These are phyloP conservation scores for Pleurotus djamor DNA, from an alignment of 768 basidiomycete genomes.

Conservation along the genomic window DNA sequence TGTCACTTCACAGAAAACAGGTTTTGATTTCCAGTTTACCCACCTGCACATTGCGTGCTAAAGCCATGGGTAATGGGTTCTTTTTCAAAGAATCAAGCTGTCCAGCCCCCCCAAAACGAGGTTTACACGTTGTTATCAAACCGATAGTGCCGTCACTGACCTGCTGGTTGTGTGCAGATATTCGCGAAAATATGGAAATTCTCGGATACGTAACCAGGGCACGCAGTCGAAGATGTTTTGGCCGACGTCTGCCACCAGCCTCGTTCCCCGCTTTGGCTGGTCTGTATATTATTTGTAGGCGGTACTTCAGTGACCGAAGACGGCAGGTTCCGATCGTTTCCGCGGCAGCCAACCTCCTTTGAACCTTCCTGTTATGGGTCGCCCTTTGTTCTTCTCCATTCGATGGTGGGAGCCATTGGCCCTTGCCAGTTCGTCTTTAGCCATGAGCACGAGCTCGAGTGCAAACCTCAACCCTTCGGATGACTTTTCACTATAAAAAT, in stretches of 20 bases:
- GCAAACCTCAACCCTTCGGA: conserved; percentile 36
- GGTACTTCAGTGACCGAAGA: conserved; percentile 27
- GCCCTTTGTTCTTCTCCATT: conserved; percentile 41
- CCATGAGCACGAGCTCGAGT: conserved; percentile 32
- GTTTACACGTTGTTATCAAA: conserved; percentile 9
- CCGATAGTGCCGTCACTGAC: background rate
- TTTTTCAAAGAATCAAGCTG: background rate
- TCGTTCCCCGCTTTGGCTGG: conserved; percentile 23
- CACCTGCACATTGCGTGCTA: background rate
- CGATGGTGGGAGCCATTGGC: conserved; percentile 36
- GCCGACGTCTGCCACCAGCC: conserved; percentile 25
- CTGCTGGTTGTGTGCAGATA: background rate
- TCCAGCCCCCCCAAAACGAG: conserved; percentile 4
- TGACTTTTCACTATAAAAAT: conserved; percentile 44
- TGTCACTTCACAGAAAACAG: background rate
- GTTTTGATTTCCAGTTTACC: background rate
- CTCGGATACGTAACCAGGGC: conserved; percentile 21
- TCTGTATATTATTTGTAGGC: conserved; percentile 23
- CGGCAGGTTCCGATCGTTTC: conserved; percentile 41
- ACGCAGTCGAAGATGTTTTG: conserved; percentile 18
- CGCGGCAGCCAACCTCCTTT: conserved; percentile 37
- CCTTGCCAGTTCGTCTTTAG: conserved; percentile 30
- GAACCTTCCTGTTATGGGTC: conserved; percentile 48
- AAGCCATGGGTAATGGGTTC: conserved; percentile 2
- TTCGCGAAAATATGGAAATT: conserved; percentile 7